phyloP scores from a whole-genome alignment of 805 yeast genomes.

The Kazachstania psychrophila region DNA sequence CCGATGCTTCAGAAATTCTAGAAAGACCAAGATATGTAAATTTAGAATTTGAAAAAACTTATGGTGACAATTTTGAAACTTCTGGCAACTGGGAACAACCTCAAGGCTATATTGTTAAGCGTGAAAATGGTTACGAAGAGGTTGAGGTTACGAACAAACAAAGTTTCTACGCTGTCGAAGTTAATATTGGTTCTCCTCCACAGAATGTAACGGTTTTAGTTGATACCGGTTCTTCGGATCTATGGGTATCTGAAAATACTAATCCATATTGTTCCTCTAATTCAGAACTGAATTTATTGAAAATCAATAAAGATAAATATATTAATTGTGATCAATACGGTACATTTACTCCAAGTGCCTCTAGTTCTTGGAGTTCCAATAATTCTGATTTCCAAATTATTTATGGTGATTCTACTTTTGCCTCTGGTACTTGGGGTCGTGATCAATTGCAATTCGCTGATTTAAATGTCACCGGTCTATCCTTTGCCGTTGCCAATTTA shows the following conservation, averaged over 20 bases:
- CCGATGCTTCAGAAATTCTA: not conserved
- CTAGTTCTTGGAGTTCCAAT: slow-evolving; percentile 22
- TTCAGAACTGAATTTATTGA: not conserved
- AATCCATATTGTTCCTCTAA: slow-evolving; percentile 37
- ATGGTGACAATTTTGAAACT: slow-evolving; percentile 14
- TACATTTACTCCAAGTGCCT: slow-evolving; percentile 17
- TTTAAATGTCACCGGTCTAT: slow-evolving; percentile 38
- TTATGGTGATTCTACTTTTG: slow-evolving; percentile 46
- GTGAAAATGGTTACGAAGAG: slow-evolving; percentile 27
- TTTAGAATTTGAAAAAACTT: slow-evolving; percentile 18
- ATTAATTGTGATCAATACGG: slow-evolving; percentile 36
- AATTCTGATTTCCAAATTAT: slow-evolving; percentile 35
- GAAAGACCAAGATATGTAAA: slow-evolving; percentile 6
- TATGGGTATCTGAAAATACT: slow-evolving; percentile 42
- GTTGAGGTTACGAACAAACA: slow-evolving; percentile 33
- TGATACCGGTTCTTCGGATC: slow-evolving; percentile 69
- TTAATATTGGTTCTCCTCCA: slow-evolving; percentile 47
- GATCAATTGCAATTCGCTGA: slow-evolving; percentile 53
- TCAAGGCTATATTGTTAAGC: slow-evolving; percentile 11
- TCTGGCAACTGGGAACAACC: slow-evolving; percentile 5
- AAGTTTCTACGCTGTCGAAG: slow-evolving; percentile 38
- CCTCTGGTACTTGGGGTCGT: slow-evolving; percentile 36
- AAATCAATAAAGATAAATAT: slow-evolving; percentile 13
- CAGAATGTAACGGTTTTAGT: slow-evolving; percentile 46
- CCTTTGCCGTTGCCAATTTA: slow-evolving; percentile 65